Evolutionary conservation across 164 flowering plant genomes (phyloP), one percentile per base, ranked within the genome.

Genomic region (Vitis rupestris): DNA sequence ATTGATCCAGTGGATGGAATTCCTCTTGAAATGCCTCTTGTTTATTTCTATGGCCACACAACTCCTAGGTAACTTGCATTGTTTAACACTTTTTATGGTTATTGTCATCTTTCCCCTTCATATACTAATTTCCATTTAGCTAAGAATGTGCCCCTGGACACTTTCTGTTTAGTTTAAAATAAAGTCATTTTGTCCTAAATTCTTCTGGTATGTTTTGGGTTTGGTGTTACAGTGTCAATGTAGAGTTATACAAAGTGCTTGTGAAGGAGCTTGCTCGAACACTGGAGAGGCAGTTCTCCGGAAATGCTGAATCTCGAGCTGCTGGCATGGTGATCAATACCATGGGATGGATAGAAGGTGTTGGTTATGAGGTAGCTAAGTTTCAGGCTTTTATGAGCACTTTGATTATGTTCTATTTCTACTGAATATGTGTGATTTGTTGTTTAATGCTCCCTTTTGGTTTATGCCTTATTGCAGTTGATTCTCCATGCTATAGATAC

Each of bases 291-390:
- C 99, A 93, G 62, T 86, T 95, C 77, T 31, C 86, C 73, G 93
- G 92, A 4, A 91, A 89, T 84, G 76, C 84, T 59, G 98, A 93
- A 80, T 83, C 96, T 73, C 84, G 88, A 74, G 98, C 99, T 73
- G 87, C 98, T 15, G 98, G 99, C 71, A 95, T 93, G 94, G 98
- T 95, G 65, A 93, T 95, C 64, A 95, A 95, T 71, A 93, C 99
- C 64, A 95, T 93, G 97, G 99, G 98, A 37, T 95, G 98, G 98
- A 83, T 91, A 68, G 98, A 95, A 79, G 97, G 94, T 80, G 81
- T 85, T 60, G 99, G 98, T 64, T 93, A 95, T 80, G 97, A 95
- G 92, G 97, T 90, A 78, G 59, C 63, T 48, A 19, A 14, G 10
- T 66, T 63, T 54, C 59, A 48, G n/a, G 44, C 50, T 15, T 51